phyloP scores from a whole-genome alignment of 129 eudicot species.

The Lonicera japonica region DNA sequence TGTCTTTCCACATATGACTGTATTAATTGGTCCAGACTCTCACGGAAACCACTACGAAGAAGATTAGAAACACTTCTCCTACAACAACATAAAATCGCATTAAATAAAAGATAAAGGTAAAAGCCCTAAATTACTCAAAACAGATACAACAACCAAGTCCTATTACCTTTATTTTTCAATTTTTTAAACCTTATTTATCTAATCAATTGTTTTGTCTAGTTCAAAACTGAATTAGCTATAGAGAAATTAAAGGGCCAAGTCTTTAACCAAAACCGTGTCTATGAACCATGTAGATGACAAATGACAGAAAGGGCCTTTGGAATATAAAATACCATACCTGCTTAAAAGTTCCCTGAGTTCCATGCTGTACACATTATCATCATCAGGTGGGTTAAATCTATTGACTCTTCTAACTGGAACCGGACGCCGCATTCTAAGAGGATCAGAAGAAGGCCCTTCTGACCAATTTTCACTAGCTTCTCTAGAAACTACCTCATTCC shows the following conservation, averaged over 20 bases:
- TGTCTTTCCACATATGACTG: constrained; percentile 94
- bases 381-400: constrained; percentile 95
- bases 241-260: no score
- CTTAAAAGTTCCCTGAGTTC: constrained; percentile 97
- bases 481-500: constrained; percentile 58
- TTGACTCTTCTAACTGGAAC: constrained; percentile 51
- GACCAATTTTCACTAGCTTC: constrained; percentile 68
- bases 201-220: no score
- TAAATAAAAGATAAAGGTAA: background rate
- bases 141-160: no score
- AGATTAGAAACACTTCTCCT: constrained; percentile 99
- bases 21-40: constrained; percentile 86
- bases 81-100: constrained; percentile 16
- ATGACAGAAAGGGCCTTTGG: background rate
- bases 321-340: constrained; percentile 41
- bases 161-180: no score
- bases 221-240: no score
- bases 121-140: no score
- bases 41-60: constrained; percentile 96
- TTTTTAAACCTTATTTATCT: no score
- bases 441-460: constrained; percentile 54
- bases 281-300: no score
- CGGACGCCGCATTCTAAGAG: constrained; percentile 61
- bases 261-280: no score
- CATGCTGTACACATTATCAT: constrained; percentile 96